Base-by-base conservation (phyloP, 2,329 filamentous ascomycete genomes). In the Trichoderma sp. region DNA sequence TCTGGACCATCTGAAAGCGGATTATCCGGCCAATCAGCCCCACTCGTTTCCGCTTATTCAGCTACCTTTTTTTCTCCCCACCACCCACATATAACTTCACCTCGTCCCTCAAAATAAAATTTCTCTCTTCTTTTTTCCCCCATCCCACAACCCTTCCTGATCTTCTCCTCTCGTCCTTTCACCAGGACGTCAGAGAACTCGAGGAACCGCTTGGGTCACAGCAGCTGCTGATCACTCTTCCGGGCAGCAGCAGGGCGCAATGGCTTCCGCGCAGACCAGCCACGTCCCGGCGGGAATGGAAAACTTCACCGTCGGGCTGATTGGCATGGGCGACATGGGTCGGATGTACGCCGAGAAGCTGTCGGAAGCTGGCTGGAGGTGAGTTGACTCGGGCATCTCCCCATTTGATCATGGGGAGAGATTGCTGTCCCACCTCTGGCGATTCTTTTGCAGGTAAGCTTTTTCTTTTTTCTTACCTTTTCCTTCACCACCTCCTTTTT, bases 291-390 rank as follows among this genome's bases (percentile, higher is more conserved):
- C 72, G 15, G 80, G 74, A 69, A 86, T 86, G 88, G 86, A 89
- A 71, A 82, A 85, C 74, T 92, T 92, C 76, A 87, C 90, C 68
- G 86, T 99, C 71, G 95, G 95, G 71, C 90, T 99, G 74, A 99
- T 99, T 76, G 95, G 95, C 67, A 97, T 99, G 93, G 95, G 95
- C 69, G 94, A 97, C 74, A 99, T 99, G 95, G 95, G 95, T 74
- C 96, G 90, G 85, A 96, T 99, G 92, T 99, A 99, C 78, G 92
- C 95, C 74, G 88, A 90, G 74, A 88, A 88, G 75, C 86, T 99
- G 73, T 93, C 92, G 78, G 87, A 87, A 75, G 95, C 94, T 75
- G 95, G 95, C 74, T 99, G 95, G 94, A 97, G 92, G 95, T 98
- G 72, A 80, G 77, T 78, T 55, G 24, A 41, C 50, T 56, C 39